phyloP scores from a whole-genome alignment of 2,329 filamentous ascomycete species.

The Paraphoma chrysanthemicola region DNA sequence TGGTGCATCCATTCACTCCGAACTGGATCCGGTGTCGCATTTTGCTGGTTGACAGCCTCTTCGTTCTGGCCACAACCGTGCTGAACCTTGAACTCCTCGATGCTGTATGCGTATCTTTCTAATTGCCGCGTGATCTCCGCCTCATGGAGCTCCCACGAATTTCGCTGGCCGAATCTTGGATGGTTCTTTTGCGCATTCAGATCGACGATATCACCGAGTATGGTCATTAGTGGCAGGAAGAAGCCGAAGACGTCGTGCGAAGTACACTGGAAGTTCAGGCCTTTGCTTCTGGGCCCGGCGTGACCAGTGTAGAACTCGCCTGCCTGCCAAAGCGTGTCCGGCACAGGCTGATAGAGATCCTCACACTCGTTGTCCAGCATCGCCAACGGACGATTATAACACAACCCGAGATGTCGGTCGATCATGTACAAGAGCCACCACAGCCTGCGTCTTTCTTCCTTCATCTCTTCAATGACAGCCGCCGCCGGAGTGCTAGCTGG shows the following conservation, averaged over 20 bases:
- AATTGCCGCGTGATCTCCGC: conserved; percentile 81
- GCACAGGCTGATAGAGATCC: conserved; percentile 80
- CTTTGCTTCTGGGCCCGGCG: conserved; percentile 55
- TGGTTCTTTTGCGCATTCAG: conserved; percentile 88
- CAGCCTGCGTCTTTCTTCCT: conserved; percentile 84
- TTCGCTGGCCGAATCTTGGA: conserved; percentile 78
- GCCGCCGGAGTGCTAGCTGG: conserved; percentile 40
- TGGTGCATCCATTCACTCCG: conserved; percentile 79
- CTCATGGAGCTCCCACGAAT: conserved; percentile 79
- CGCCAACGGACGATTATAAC: conserved; percentile 88
- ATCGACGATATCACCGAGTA: conserved; percentile 90
- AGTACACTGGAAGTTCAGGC: conserved; percentile 80
- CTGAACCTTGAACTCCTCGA: conserved; percentile 70
- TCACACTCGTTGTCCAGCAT: conserved; percentile 85
- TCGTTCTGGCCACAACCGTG: conserved; percentile 46
- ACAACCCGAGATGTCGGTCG: conserved; percentile 81
- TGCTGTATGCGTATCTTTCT: conserved; percentile 79
- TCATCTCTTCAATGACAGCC: conserved; percentile 55
- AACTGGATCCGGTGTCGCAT: conserved; percentile 45
- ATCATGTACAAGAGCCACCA: conserved; percentile 96
- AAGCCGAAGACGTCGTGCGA: conserved; percentile 91
- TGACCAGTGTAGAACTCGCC: conserved; percentile 72
- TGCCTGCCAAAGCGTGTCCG: conserved; percentile 83
- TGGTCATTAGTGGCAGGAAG: conserved; percentile 91
- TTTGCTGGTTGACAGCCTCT: conserved; percentile 41